phyloP scores from a whole-genome alignment of 2,329 filamentous ascomycete species.

The Penicillium sp. region DNA sequence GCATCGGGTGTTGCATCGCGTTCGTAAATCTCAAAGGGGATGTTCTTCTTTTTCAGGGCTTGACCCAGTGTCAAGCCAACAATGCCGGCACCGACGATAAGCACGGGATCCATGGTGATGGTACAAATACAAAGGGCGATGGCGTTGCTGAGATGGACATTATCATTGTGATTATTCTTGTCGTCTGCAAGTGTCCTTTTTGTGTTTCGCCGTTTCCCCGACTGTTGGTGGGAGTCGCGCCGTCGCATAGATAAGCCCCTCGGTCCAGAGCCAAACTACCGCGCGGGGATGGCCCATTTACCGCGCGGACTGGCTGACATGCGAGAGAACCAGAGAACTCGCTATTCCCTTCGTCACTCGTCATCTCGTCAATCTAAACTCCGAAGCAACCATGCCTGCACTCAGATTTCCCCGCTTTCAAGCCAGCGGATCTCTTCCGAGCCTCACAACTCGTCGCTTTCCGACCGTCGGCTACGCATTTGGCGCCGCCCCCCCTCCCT shows the following conservation, averaged over 20 bases:
- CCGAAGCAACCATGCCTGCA: not conserved
- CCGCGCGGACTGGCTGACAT: not conserved
- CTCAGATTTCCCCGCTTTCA: not conserved
- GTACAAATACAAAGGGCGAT: not conserved
- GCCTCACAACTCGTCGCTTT: not conserved
- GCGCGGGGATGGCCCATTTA: not conserved
- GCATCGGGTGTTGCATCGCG: slow-evolving; percentile 31
- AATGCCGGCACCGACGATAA: slow-evolving; percentile 35
- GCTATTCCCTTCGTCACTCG: too few species aligned
- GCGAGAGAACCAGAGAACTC: too few species aligned
- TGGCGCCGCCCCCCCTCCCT: not conserved
- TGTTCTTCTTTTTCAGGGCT: slow-evolving; percentile 31
- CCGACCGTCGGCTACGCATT: slow-evolving; percentile 21
- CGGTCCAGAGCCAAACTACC: not conserved
- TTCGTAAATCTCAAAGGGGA: slow-evolving; percentile 38
- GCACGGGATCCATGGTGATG: slow-evolving; percentile 27
- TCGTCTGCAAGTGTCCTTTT: slow-evolving; percentile 9
- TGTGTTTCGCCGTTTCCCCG: slow-evolving; percentile 6
- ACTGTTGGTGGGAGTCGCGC: not conserved
- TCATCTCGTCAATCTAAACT: not conserved
- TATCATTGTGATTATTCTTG: not conserved
- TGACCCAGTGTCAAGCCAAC: slow-evolving; percentile 33
- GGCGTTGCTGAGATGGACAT: not conserved
- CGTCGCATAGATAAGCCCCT: slow-evolving; percentile 33
- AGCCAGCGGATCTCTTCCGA: not conserved